These are phyloP conservation scores for Malus hybrid DNA, from an alignment of 331 rosid species.

Conservation along the genomic window DNA sequence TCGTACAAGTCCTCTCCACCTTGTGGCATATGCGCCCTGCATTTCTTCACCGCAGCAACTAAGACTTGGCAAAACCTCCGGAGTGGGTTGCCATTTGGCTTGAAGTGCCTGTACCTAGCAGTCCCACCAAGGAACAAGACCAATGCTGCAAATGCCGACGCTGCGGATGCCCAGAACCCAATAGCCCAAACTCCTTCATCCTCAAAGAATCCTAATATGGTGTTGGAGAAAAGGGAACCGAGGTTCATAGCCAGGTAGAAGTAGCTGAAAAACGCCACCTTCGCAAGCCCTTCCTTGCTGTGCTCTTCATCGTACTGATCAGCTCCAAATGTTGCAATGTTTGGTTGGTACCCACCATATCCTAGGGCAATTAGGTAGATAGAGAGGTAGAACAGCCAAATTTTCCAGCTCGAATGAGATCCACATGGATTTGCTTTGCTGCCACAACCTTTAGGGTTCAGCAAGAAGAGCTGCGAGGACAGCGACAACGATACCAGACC, in stretches of 20 bases:
- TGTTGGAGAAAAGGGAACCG: conserved; percentile 92
- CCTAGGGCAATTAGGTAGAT: conserved; percentile 87
- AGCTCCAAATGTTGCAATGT: conserved; percentile 89
- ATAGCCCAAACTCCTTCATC: conserved; percentile 87
- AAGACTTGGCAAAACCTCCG: conserved; percentile 81
- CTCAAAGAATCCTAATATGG: conserved; percentile 68
- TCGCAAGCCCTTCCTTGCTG: conserved; percentile 51
- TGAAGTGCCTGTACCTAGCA: conserved; percentile 77
- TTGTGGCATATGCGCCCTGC: conserved; percentile 44
- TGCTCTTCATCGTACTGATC: conserved; percentile 88
- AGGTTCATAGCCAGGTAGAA: conserved; percentile 87
- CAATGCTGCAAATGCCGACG: conserved; percentile 70
- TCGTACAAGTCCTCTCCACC: conserved; percentile 46
- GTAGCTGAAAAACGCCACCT: conserved; percentile 93
- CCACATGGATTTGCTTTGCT: conserved; percentile 48
- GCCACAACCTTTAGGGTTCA: conserved; percentile 82
- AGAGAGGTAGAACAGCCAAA: conserved; percentile 70
- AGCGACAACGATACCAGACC: conserved; percentile 64
- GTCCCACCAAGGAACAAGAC: conserved; percentile 73
- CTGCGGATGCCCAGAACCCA: conserved; percentile 83
- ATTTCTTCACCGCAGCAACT: conserved; percentile 64
- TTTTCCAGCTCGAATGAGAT: conserved; percentile 47
- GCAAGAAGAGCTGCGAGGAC: conserved; percentile 70
- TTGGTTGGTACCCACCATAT: conserved; percentile 96
- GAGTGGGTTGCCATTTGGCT: conserved; percentile 86